A percentile compares a stretch with the other conserved stretches of the same genome.
Conservation (phyloP, 495 filamentous ascomycete genomes). For the Podospora australis region DNA sequence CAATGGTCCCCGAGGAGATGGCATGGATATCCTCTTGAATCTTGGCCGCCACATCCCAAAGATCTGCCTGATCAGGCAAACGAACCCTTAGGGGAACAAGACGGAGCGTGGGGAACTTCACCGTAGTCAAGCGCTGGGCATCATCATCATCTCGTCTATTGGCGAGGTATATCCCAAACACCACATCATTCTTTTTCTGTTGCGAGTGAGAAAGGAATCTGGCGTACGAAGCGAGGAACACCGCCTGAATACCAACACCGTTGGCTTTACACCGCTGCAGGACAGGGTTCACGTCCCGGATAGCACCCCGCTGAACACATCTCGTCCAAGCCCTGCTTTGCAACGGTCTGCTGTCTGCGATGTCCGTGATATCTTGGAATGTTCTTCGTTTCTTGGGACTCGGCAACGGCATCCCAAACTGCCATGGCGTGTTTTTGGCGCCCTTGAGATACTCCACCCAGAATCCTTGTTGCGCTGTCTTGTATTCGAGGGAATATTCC, state of each 20-base stretch:
- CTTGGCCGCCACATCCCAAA: constrained; percentile 17
- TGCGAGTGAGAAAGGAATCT: constrained; percentile 8
- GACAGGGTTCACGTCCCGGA: constrained; percentile 14
- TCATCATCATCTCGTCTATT: constrained; percentile 27
- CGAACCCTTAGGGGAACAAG: constrained; percentile 36
- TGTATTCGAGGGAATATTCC: constrained; percentile 5
- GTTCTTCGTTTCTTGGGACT: background rate
- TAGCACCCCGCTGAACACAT: constrained; percentile 8
- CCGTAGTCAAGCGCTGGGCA: constrained; percentile 7
- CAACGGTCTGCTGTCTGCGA: background rate
- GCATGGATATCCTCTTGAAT: constrained; percentile 37
- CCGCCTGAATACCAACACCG: constrained; percentile 34
- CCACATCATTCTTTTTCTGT: constrained; percentile 13
- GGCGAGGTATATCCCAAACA: constrained; percentile 43
- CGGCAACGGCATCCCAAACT: background rate
- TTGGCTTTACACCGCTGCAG: constrained; percentile 10
- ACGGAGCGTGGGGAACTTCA: constrained; percentile 32
- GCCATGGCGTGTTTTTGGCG: background rate
- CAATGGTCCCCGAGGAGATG: constrained; percentile 29
- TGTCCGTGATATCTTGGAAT: background rate
- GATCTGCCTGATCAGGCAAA: constrained; percentile 1
- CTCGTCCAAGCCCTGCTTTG: constrained; percentile 4
- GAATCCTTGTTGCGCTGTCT: constrained; percentile 32
- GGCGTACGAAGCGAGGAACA: constrained; percentile 40
- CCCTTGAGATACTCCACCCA: constrained; percentile 49